Evolutionary conservation across 148 eudicot genomes (phyloP).

Genomic region (Cornus suecica): DNA sequence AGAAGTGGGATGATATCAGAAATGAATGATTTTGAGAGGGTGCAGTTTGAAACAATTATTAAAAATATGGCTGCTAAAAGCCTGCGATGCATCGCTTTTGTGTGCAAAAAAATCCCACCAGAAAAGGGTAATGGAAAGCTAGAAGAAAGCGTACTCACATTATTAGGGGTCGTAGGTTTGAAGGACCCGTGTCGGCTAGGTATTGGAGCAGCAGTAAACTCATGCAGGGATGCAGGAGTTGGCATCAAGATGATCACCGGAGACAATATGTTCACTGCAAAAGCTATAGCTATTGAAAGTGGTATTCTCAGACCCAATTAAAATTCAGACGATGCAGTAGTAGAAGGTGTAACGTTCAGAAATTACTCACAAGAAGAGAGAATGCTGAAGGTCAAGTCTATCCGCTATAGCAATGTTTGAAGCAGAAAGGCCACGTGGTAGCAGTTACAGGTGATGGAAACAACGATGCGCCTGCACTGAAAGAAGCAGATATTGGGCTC

Average conservation of each 20-base stretch:
- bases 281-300: constrained; percentile 42
- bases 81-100: constrained; percentile 40
- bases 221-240: constrained; percentile 36
- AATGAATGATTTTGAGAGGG: constrained; percentile 17
- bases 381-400: background rate
- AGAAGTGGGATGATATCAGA: constrained; percentile 18
- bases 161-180: constrained; percentile 10
- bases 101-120: constrained; percentile 13
- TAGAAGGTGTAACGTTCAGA: constrained; percentile 36
- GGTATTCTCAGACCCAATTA: constrained; percentile 34
- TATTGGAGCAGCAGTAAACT: constrained; percentile 33
- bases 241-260: constrained; percentile 46
- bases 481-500: constrained; percentile 48
- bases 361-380: constrained; percentile 28
- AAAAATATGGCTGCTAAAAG: constrained; percentile 32
- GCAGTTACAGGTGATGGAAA: constrained; percentile 54
- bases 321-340: constrained; percentile 22
- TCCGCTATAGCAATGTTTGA: constrained; percentile 36
- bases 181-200: constrained; percentile 48
- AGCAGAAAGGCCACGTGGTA: constrained; percentile 42
- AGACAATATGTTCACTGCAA: constrained; percentile 43
- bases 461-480: constrained; percentile 44
- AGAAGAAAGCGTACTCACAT: background rate
- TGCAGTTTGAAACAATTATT: constrained; percentile 17
- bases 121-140: background rate